Evolutionary conservation across 2,329 filamentous ascomycete species (phyloP), one percentile per base, ranked within the genome.

Genomic region (Dactylellina parvicollis): DNA sequence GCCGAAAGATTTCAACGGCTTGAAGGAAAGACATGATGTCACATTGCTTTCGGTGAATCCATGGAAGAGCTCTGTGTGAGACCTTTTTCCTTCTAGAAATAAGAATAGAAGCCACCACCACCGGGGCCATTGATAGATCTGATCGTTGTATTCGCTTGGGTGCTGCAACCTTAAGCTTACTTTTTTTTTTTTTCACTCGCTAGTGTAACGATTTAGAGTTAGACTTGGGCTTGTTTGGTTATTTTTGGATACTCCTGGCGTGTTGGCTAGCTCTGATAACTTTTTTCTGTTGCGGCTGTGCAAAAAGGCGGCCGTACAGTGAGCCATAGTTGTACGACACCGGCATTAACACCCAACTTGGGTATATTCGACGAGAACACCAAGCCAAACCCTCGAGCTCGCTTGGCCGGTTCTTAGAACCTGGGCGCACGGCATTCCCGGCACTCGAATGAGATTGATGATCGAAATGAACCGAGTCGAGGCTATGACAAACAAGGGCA

Each of bases 241-340:
- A 38, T 54, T 50, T 54, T 54, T 54, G 30, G 49, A 18, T 22
- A 20, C 30, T 38, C 30, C 20, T 16, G 49, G 16, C 47, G 46
- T 46, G 49, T 65, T 57, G 49, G 49, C 44, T 14, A 14, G 20
- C 24, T 12, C 24, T 26, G 24, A 26, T 30, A 20, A 14, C 4
- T n/a, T 24, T 2, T n/a, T 16, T 64, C 9, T n/a, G 42, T 34
- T 66, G 62, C 62, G 62, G 62, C 62, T 67, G 62, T 67, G 62
- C 62, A 67, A 30, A n/a, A n/a, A 44, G 7, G 16, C n/a, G 8
- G 20, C 26, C 32, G 16, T 9, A 18, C 14, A 5, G 26, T 55
- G 22, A 44, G 30, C 61, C 50, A 49, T 49, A 40, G 52, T 59
- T 57, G 52, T 52, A 44, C 52, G 28, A 42, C 54, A 44, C 28